Evolutionary conservation across 306 rosid genomes (phyloP).

Genomic region (Cucumis cinereus): DNA sequence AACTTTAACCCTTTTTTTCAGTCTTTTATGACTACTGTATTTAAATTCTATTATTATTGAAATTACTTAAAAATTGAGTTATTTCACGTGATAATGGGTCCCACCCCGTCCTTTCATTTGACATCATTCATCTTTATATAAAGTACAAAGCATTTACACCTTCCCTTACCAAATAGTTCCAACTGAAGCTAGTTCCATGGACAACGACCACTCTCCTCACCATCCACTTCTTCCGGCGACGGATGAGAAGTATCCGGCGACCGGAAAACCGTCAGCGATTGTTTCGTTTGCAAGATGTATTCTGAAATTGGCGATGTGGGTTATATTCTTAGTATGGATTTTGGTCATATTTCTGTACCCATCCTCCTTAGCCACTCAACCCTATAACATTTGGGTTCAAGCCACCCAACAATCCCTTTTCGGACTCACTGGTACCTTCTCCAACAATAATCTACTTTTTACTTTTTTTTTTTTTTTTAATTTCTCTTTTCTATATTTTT

Average conservation of each 20-base stretch:
- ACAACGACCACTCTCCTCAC: conserved; percentile 8
- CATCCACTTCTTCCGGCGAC: conserved; percentile 28
- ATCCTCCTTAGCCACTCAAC: conserved; percentile 10
- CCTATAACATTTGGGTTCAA: conserved; percentile 12
- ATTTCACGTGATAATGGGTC: too few relatives aligned
- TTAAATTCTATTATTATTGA: too few relatives aligned
- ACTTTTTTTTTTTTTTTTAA: not conserved
- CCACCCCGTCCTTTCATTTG: too few relatives aligned
- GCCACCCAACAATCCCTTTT: conserved; percentile 23
- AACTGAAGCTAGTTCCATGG: not conserved
- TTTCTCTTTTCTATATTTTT: too few relatives aligned
- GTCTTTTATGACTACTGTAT: too few relatives aligned
- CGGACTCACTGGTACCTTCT: conserved; percentile 45
- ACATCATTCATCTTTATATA: not conserved
- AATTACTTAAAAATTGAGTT: too few relatives aligned
- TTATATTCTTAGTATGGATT: conserved; percentile 43
- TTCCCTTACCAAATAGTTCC: not conserved
- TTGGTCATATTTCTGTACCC: conserved; percentile 41
- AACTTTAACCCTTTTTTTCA: too few relatives aligned
- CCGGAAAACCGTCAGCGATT: not conserved
- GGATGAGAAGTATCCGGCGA: not conserved
- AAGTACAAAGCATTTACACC: not conserved
- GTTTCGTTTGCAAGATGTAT: conserved; percentile 30
- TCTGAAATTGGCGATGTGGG: conserved; percentile 38
- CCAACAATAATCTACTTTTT: not conserved